Evolutionary conservation across 352 stramenopile genomes (phyloP).

Genomic region (Peronospora belbahrii): DNA sequence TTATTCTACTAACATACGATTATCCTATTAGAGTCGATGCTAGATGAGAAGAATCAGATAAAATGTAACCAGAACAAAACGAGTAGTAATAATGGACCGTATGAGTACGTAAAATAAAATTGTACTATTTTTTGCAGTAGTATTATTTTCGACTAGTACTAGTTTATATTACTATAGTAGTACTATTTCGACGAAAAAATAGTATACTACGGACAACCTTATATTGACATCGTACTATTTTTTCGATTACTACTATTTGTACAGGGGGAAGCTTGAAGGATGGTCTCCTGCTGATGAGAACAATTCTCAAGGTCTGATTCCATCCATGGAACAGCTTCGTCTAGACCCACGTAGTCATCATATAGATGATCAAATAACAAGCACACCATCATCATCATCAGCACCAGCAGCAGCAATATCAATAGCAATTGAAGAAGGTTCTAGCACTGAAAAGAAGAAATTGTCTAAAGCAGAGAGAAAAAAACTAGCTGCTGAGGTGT

Average conservation of each 20-base stretch:
- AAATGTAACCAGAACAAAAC: conserved; percentile 23
- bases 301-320: conserved; percentile 4
- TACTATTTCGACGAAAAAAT: too few species aligned
- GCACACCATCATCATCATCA: too few species aligned
- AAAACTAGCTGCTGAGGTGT: conserved; percentile 60
- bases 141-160: not conserved
- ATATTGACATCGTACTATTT: too few species aligned
- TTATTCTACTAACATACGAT: too few species aligned
- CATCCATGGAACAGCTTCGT: conserved; percentile 49
- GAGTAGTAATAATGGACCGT: conserved; percentile 18
- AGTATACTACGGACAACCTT: too few species aligned
- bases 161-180: not conserved
- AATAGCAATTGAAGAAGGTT: too few species aligned
- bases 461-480: conserved; percentile 62
- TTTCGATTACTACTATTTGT: conserved; percentile 8
- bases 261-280: conserved; percentile 47
- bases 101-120: conserved; percentile 19
- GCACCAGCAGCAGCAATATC: too few species aligned
- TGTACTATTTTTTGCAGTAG: not conserved
- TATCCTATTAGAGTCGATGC: conserved; percentile 19
- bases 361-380: too few species aligned
- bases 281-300: conserved; percentile 46
- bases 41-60: conserved; percentile 31
- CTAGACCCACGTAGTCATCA: too few species aligned
- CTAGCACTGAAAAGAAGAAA: conserved; percentile 27